A percentile compares a stretch with the other conserved stretches of the same genome.
Evolutionary conservation across 352 stramenopile species (phyloP).

Genomic region (Aphanomyces invadans): DNA sequence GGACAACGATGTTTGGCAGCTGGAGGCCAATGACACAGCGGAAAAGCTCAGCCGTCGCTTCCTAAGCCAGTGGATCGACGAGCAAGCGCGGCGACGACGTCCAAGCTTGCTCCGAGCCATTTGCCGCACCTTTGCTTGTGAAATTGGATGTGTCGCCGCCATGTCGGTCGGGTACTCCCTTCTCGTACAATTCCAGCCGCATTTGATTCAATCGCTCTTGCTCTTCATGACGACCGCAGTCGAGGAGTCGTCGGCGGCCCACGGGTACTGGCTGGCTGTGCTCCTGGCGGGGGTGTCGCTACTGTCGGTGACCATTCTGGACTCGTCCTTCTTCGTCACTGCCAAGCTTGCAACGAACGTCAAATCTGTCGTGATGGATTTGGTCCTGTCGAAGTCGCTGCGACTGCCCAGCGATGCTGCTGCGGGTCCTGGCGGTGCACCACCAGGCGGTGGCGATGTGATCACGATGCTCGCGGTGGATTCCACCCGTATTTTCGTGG

Average conservation of each 20-base stretch:
- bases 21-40: background rate
- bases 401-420: no score
- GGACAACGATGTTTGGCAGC: background rate
- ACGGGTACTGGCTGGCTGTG: conserved; percentile 38
- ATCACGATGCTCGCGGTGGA: conserved; percentile 46
- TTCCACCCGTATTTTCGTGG: conserved; percentile 35
- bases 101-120: background rate
- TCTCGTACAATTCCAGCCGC: background rate
- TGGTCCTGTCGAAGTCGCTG: conserved; percentile 46
- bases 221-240: no score
- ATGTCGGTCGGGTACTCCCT: background rate
- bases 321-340: conserved; percentile 42
- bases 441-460: conserved; percentile 45
- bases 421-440: conserved; percentile 39
- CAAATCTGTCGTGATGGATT: conserved; percentile 48
- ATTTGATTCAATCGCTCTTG: background rate
- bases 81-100: background rate
- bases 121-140: conserved; percentile 5
- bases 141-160: background rate
- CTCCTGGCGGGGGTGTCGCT: conserved; percentile 35
- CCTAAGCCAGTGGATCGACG: background rate
- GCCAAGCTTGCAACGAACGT: conserved; percentile 36
- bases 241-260: conserved; percentile 34
- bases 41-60: background rate
- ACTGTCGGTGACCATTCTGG: conserved; percentile 35